Evolutionary conservation across 1,284 basidiomycete genomes (phyloP).

Genomic region (Moniliella sp.): DNA sequence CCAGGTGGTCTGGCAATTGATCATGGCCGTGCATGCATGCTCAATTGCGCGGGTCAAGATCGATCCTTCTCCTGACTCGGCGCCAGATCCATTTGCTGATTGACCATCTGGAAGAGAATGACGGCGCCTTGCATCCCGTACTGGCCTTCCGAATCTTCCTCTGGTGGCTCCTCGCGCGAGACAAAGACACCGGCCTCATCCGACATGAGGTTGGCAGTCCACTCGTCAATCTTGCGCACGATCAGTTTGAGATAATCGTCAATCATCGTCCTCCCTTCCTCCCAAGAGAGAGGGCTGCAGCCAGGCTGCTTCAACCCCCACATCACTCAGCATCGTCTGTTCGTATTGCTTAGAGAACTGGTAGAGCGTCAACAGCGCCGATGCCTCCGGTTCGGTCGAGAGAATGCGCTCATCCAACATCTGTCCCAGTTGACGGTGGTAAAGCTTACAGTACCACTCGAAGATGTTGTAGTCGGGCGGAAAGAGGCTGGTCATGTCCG

Average conservation of each 20-base stretch:
- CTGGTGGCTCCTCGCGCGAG: slow-evolving; percentile 60
- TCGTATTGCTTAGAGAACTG: slow-evolving; percentile 90
- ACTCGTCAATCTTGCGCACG: slow-evolving; percentile 85
- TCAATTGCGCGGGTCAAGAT: slow-evolving; percentile 74
- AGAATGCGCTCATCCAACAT: slow-evolving; percentile 52
- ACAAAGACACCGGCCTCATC: slow-evolving; percentile 70
- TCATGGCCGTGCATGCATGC: slow-evolving; percentile 74
- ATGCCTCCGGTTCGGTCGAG: slow-evolving; percentile 57
- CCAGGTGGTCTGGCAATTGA: slow-evolving; percentile 72
- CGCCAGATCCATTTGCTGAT: slow-evolving; percentile 81
- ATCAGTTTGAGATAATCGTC: slow-evolving; percentile 88
- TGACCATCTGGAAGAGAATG: slow-evolving; percentile 88
- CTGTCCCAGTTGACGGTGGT: slow-evolving; percentile 68
- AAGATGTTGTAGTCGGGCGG: slow-evolving; percentile 77
- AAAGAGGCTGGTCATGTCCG: slow-evolving; percentile 68
- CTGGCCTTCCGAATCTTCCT: slow-evolving; percentile 63
- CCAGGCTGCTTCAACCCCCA: slow-evolving; percentile 47
- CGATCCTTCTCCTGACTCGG: slow-evolving; percentile 80
- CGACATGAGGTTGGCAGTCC: slow-evolving; percentile 79
- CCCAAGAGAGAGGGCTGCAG: slow-evolving; percentile 50
- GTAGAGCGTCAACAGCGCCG: slow-evolving; percentile 59
- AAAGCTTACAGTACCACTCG: slow-evolving; percentile 61
- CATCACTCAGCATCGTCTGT: slow-evolving; percentile 56
- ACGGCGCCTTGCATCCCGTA: slow-evolving; percentile 79
- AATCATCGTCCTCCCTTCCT: slow-evolving; percentile 77